Base-by-base conservation (phyloP, 2,329 filamentous ascomycete species). In the Tolypocladium nubicola region DNA sequence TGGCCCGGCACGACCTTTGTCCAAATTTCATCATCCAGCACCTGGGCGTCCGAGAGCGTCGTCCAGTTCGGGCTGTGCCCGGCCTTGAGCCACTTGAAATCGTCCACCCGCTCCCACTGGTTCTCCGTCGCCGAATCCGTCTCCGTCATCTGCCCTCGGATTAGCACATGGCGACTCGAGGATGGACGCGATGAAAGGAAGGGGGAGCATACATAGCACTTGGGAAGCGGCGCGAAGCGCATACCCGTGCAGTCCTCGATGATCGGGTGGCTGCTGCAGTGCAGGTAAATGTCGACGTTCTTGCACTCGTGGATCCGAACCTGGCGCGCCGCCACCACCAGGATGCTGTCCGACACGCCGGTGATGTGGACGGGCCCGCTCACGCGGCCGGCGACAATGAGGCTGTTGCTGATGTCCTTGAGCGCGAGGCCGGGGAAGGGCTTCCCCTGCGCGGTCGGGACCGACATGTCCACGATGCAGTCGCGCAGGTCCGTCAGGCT, bases 31-130 rank as follows among this genome's bases (percentile, higher is more conserved):
- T 86, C 82, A 0, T 73, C 63, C 14, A 93, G 73, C 30, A 80
- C 79, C 56, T 86, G 75, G 1, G 76, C 76, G 55, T 84, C 79
- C 1, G 82, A 76, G 26, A 97, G 64, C 2, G 90, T 72, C 39
- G 77, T 82, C 90, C 93, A 99, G 68, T 99, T 92, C 2, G 94
- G 94, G 67, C 90, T 97, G 37, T 84, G 83, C 58, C 89, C 90
- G 19, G 82, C 79, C 71, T 92, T 95, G 61, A 97, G 81, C 94
- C 94, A 97, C 73, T 96, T 96, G 78, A 99, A 99, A 70, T 99
- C 94, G 70, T 97, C 90, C 19, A 97, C 89, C 66, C 94, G 85
- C 64, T 92, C 82, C 90, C 90, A 99, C 65, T 88, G 82, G 68
- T 96, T 93, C 58, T 73, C 73, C 4, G 67, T 62, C 7, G 60